Evolutionary conservation across 495 filamentous ascomycete species (phyloP), one percentile per base, ranked within the genome.

Genomic region (Sabuloglossum arenarium): DNA sequence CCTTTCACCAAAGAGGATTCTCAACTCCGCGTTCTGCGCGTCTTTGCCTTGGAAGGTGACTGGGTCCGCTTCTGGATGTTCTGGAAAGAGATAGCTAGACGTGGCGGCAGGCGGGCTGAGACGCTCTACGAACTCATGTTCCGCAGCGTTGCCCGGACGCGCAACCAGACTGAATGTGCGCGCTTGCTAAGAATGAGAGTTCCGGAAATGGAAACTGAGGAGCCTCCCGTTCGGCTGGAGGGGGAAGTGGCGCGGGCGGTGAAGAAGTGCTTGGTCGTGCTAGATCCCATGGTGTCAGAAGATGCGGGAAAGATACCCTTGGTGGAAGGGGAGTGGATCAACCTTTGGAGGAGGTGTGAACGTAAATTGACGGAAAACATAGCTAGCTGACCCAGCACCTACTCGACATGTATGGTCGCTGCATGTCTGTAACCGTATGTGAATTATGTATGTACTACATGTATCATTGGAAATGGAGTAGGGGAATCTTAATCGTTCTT

Each of bases 41-140:
- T 70, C 31, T 71, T 69, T 61, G 66, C 63, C 23, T 61, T 54
- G 62, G 58, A 59, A 29, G 61, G 65, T 1, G 62, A 77, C 53
- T 83, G 78, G 71, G 62, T 70, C 12, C 65, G 65, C 3, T 79
- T 87, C 59, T 84, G 77, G 80, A 69, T 74, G 10, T 60, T 73
- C 34, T 88, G 81, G 79, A 71, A 73, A 53, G 70, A 73, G 49
- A 66, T 78, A 25, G 68, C 80, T 45, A 68, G 72, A 34, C 68
- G 71, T 53, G 63, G 70, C 6, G 61, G 66, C 23, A 63, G 70
- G 4, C 76, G 83, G 32, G 77, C 75, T 1, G 64, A 63, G 25
- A 65, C 62, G 6, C 67, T 85, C 56, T 88, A 87, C 64, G 61
- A 64, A 23, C 63, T 74, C 49, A 62, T 83, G 24, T 82, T 80